Conservation (phyloP, 768 basidiomycete genomes). For the Agrocybe praecox region DNA sequence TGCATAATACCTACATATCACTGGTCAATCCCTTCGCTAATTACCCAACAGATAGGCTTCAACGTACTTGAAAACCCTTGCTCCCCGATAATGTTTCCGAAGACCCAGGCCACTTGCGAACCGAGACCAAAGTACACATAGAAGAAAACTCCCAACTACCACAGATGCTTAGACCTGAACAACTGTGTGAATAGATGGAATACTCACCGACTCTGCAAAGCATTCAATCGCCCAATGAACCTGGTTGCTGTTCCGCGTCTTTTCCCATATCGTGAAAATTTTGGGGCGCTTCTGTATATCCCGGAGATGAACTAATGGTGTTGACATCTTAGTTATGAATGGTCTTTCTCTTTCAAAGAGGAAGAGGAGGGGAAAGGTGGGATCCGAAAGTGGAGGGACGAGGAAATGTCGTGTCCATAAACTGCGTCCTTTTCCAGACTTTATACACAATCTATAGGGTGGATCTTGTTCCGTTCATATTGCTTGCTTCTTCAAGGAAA, state of each 20-base stretch:
- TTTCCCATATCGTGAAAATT: slow-evolving; percentile 53
- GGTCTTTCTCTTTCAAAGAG: not conserved
- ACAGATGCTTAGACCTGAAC: not conserved
- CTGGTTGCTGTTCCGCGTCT: slow-evolving; percentile 37
- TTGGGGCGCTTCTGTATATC: slow-evolving; percentile 42
- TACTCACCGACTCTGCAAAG: slow-evolving; percentile 60
- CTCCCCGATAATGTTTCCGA: slow-evolving; percentile 46
- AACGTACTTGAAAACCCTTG: slow-evolving; percentile 52
- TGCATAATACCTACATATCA: slow-evolving; percentile 48
- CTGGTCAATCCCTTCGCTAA: too few relatives aligned
- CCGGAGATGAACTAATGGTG: slow-evolving; percentile 37
- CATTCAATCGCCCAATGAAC: slow-evolving; percentile 60
- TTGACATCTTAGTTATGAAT: slow-evolving; percentile 6
- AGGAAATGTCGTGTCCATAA: not conserved
- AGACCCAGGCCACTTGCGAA: slow-evolving; percentile 49
- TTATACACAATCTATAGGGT: not conserved
- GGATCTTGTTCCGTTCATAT: not conserved
- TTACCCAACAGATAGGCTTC: not conserved
- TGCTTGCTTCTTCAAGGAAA: not conserved
- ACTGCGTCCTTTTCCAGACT: not conserved
- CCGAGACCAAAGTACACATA: slow-evolving; percentile 63
- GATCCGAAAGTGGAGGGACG: not conserved
- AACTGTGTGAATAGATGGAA: not conserved
- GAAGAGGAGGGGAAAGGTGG: not conserved
- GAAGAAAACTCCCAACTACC: slow-evolving; percentile 62